Conservation (phyloP, 1,284 basidiomycete genomes). For the Tilletia indica region DNA sequence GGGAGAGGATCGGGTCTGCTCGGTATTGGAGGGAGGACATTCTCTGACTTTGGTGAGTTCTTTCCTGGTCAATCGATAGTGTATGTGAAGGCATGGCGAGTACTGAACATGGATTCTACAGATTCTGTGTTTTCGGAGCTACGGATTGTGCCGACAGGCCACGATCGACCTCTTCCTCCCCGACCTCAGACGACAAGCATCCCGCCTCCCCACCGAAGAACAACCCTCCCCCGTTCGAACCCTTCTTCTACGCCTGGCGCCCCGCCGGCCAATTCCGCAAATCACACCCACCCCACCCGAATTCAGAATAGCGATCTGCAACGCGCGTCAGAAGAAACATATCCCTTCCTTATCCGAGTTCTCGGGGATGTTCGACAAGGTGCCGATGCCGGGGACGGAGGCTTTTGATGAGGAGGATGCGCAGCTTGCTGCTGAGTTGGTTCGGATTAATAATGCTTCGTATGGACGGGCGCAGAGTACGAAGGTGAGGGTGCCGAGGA, state of each 20-base stretch:
- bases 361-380: slow-evolving; percentile 37
- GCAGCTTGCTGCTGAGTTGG: background rate
- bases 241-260: slow-evolving; percentile 88
- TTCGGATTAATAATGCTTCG: slow-evolving; percentile 10
- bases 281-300: slow-evolving; percentile 76
- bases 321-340: slow-evolving; percentile 25
- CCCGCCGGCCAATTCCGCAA: slow-evolving; percentile 81
- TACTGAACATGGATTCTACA: slow-evolving; percentile 15
- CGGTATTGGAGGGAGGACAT: slow-evolving; percentile 29
- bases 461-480: slow-evolving; percentile 11
- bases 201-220: background rate
- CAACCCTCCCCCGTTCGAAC: background rate
- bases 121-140: slow-evolving; percentile 67
- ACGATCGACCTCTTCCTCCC: slow-evolving; percentile 57
- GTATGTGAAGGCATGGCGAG: background rate
- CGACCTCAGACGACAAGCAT: slow-evolving; percentile 47
- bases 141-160: slow-evolving; percentile 72
- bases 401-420: background rate
- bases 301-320: slow-evolving; percentile 74
- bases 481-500: background rate
- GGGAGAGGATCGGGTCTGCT: slow-evolving; percentile 24
- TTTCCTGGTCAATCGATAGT: too few species aligned
- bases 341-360: slow-evolving; percentile 37
- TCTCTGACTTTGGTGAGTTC: slow-evolving; percentile 43
- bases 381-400: slow-evolving; percentile 37